A percentile compares a stretch with the other conserved stretches of the same genome.
Evolutionary conservation across 208 protist genomes (phyloP).

Genomic region (Trypanosoma melophagium): DNA sequence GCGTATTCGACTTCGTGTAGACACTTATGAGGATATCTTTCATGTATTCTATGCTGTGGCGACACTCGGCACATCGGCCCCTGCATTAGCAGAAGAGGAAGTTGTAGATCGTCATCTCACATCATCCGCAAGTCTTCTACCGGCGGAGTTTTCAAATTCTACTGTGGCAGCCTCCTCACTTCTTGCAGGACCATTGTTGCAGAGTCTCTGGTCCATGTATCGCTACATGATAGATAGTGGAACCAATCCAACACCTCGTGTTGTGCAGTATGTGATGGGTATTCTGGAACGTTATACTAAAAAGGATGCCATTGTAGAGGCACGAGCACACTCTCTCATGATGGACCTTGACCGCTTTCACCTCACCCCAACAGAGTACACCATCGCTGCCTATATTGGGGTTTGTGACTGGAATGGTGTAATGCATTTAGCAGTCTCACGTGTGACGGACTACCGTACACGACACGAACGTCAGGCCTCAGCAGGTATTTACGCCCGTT

Average conservation of each 20-base stretch:
- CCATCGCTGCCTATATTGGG: conserved; percentile 68
- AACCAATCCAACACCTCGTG: conserved; percentile 65
- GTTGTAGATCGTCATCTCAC: conserved; percentile 13
- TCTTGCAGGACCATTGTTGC: conserved; percentile 33
- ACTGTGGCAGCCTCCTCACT: conserved; percentile 42
- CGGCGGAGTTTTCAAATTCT: conserved; percentile 40
- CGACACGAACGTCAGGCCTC: conserved; percentile 65
- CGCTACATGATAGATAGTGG: conserved; percentile 84
- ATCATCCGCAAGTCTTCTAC: conserved; percentile 28
- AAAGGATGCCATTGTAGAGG: conserved; percentile 46
- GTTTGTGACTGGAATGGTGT: conserved; percentile 59
- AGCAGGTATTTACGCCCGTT: conserved; percentile 54
- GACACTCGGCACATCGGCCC: conserved; percentile 19
- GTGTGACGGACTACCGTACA: conserved; percentile 68
- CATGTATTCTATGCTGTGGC: conserved; percentile 64
- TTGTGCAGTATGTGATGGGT: conserved; percentile 76
- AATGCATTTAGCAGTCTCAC: conserved; percentile 79
- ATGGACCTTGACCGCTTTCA: conserved; percentile 79
- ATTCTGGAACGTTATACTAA: conserved; percentile 50
- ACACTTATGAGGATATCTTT: conserved; percentile 86
- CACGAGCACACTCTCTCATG: conserved; percentile 74
- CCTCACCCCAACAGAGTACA: conserved; percentile 68
- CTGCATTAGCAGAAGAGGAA: conserved; percentile 28
- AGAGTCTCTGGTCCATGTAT: conserved; percentile 72
- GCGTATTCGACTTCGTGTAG: conserved; percentile 65